Evolutionary conservation across 495 filamentous ascomycete species (phyloP).

Genomic region (Saxispiralis lemnorum): DNA sequence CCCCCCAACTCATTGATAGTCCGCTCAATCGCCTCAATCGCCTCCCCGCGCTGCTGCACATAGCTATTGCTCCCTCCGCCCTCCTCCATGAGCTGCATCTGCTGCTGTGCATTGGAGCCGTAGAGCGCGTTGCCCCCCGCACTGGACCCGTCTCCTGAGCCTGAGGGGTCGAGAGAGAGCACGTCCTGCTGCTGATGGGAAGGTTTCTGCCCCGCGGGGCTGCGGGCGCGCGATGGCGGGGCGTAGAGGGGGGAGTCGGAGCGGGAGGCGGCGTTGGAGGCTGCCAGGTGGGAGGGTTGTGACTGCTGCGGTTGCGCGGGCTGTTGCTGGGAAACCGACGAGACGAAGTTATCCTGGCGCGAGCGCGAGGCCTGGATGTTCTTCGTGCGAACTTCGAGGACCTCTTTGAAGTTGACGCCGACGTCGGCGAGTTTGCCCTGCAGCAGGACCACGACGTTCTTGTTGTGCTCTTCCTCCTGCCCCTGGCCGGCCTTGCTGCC

Average conservation of each 20-base stretch:
- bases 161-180: constrained; percentile 62
- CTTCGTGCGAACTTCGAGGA: constrained; percentile 89
- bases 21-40: constrained; percentile 89
- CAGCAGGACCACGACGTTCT: constrained; percentile 84
- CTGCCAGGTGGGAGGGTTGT: constrained; percentile 14
- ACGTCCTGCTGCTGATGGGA: constrained; percentile 40
- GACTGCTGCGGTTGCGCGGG: constrained; percentile 37
- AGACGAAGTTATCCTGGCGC: constrained; percentile 89
- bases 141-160: constrained; percentile 36
- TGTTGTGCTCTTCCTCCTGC: constrained; percentile 91
- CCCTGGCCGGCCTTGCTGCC: constrained; percentile 34
- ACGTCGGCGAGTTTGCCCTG: constrained; percentile 94
- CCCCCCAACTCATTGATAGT: constrained; percentile 88
- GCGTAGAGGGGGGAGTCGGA: constrained; percentile 74
- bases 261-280: constrained; percentile 18
- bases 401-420: constrained; percentile 86
- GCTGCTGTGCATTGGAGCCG: constrained; percentile 30
- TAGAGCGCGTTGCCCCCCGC: constrained; percentile 18
- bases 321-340: constrained; percentile 67
- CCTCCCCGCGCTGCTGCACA: constrained; percentile 82
- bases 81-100: constrained; percentile 76
- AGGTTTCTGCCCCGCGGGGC: constrained; percentile 27
- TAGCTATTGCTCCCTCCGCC: constrained; percentile 77
- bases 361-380: constrained; percentile 91
- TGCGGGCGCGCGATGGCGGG: constrained; percentile 43